Percentiles rank a stretch among this genome's conserved stretches.
phyloP scores from a whole-genome alignment of 78 protist genomes.

The Reticulomyxa filosa region DNA sequence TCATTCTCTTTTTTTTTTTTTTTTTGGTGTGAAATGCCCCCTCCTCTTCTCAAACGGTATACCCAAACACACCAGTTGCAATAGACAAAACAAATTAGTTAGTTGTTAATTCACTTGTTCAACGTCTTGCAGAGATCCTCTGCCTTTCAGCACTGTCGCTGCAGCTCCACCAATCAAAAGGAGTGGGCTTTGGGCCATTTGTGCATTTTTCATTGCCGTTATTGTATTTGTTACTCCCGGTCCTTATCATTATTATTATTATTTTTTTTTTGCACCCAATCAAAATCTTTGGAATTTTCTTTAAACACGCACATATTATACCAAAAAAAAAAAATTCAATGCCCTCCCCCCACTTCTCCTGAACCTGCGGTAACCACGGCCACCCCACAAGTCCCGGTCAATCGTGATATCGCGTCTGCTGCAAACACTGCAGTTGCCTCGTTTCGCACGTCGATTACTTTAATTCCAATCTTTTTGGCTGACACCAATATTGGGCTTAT shows the following conservation, averaged over 20 bases:
- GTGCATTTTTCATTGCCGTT: constrained; percentile 57
- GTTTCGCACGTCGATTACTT: constrained; percentile 38
- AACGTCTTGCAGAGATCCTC: constrained; percentile 57
- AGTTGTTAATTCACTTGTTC: too few relatives aligned
- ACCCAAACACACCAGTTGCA: too few relatives aligned
- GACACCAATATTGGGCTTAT: constrained; percentile 39
- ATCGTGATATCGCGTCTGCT: constrained; percentile 50
- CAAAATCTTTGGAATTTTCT: too few relatives aligned
- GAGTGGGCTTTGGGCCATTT: constrained; percentile 45
- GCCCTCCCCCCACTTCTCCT: too few relatives aligned
- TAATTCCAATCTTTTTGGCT: constrained; percentile 17
- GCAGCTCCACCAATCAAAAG: constrained; percentile 53
- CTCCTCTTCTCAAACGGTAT: too few relatives aligned
- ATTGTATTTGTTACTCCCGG: constrained; percentile 58
- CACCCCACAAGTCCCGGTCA: constrained; percentile 46
- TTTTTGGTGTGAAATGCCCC: too few relatives aligned
- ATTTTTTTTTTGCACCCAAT: too few relatives aligned
- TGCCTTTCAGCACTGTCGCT: constrained; percentile 35
- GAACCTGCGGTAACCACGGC: constrained; percentile 20
- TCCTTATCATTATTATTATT: too few relatives aligned
- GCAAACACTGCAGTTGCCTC: constrained; percentile 56
- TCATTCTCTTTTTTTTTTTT: too few relatives aligned
- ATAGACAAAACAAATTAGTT: too few relatives aligned
- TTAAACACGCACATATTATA: too few relatives aligned
- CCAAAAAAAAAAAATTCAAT: too few relatives aligned